These are phyloP conservation scores for Wickerhamiella dianesei DNA, from an alignment of 805 yeast species.

Conservation along the genomic window DNA sequence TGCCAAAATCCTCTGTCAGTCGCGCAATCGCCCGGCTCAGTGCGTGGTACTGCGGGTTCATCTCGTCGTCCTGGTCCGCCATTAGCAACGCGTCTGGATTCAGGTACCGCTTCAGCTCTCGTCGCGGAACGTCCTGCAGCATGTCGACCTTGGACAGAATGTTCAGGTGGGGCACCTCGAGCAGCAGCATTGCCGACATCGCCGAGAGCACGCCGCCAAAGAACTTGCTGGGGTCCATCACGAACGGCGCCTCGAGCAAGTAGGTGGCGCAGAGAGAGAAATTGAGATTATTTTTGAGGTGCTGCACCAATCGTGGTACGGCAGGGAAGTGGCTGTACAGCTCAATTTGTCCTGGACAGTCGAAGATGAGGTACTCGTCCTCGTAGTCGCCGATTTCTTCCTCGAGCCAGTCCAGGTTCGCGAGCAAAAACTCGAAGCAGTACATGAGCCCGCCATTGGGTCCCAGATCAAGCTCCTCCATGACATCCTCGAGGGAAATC, in stretches of 20 bases:
- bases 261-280: constrained; percentile 89
- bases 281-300: constrained; percentile 62
- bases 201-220: constrained; percentile 93
- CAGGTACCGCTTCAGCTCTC: constrained; percentile 67
- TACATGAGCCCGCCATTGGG: constrained; percentile 91
- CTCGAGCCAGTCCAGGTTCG: constrained; percentile 92
- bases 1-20: constrained; percentile 92
- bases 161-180: constrained; percentile 91
- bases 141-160: constrained; percentile 77
- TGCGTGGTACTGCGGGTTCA: constrained; percentile 51
- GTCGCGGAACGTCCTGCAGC: constrained; percentile 61
- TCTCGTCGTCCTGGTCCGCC: constrained; percentile 26
- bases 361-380: constrained; percentile 87
- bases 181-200: constrained; percentile 93
- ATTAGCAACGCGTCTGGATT: constrained; percentile 84
- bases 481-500: constrained; percentile 81
- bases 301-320: constrained; percentile 76
- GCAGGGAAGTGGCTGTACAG: constrained; percentile 90
- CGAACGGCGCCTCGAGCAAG: constrained; percentile 85
- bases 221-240: constrained; percentile 79
- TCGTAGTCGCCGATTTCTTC: constrained; percentile 93
- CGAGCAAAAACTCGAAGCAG: constrained; percentile 77
- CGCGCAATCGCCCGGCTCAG: constrained; percentile 75
- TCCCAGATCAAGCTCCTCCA: constrained; percentile 87
- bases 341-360: constrained; percentile 96